Evolutionary conservation across 345 rosid genomes (phyloP).

Genomic region (Melaleuca alternifolia): DNA sequence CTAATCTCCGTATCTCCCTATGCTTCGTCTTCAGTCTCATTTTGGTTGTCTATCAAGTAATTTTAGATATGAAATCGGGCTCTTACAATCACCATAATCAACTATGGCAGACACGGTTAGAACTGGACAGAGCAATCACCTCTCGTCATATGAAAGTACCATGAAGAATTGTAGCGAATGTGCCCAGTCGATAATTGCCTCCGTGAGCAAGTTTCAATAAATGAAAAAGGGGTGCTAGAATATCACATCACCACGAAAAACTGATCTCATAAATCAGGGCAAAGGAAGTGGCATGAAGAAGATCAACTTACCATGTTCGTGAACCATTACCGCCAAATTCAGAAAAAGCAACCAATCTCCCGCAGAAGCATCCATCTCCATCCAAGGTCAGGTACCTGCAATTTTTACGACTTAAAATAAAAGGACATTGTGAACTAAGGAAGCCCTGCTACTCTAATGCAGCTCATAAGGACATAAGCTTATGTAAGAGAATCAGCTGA

Average conservation of each 20-base stretch:
- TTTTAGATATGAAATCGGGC: background rate
- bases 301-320: background rate
- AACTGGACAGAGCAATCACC: background rate
- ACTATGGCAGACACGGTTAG: background rate
- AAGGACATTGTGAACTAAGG: background rate
- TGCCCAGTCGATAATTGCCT: background rate
- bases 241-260: background rate
- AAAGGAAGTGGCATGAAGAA: background rate
- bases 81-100: background rate
- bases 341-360: background rate
- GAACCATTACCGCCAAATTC: background rate
- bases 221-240: background rate
- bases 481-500: background rate
- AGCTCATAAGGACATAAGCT: background rate
- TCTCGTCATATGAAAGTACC: background rate
- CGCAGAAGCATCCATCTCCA: background rate
- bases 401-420: slow-evolving; percentile 11
- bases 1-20: background rate
- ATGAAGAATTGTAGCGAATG: background rate
- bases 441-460: background rate
- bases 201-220: background rate
- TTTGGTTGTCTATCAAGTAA: background rate
- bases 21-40: background rate
- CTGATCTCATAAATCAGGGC: background rate
- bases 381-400: slow-evolving; percentile 22